Conservation (phyloP, 495 filamentous ascomycete species). For the Annulohypoxylon maeteangense region DNA sequence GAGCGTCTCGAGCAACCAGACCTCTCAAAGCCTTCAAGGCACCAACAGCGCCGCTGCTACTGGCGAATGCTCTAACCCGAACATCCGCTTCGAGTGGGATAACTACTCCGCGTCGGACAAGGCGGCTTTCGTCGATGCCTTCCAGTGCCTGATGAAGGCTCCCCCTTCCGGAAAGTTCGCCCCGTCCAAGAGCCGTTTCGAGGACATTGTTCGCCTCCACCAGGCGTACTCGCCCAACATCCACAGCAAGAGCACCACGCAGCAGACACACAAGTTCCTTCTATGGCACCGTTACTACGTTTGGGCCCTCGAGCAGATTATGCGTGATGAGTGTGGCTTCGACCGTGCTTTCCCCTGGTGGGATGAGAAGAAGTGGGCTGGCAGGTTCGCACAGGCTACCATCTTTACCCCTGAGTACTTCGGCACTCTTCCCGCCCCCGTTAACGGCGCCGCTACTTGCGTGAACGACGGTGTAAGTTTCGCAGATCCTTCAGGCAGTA, state of each 20-base stretch:
- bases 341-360: conserved; percentile 56
- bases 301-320: conserved; percentile 67
- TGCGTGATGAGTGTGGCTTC: conserved; percentile 74
- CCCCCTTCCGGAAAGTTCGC: conserved; percentile 56
- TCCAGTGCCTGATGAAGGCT: conserved; percentile 63
- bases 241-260: conserved; percentile 62
- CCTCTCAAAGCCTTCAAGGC: not conserved
- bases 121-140: conserved; percentile 63
- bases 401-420: conserved; percentile 51
- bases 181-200: conserved; percentile 66
- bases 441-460: conserved; percentile 48
- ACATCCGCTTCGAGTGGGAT: conserved; percentile 50
- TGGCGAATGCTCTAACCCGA: conserved; percentile 44
- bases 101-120: conserved; percentile 46
- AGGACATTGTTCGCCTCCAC: conserved; percentile 74
- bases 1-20: not conserved
- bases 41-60: conserved; percentile 9
- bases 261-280: conserved; percentile 67
- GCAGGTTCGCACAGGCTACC: conserved; percentile 46
- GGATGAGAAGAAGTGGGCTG: conserved; percentile 57
- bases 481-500: not conserved
- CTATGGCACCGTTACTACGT: conserved; percentile 76
- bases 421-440: conserved; percentile 42
- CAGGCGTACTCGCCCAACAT: conserved; percentile 70
- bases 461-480: conserved; percentile 51